Percentiles rank a stretch among this genome's conserved stretches.
Evolutionary conservation across 257 asterid genomes (phyloP).

Genomic region (Nicotiana noctiflora): DNA sequence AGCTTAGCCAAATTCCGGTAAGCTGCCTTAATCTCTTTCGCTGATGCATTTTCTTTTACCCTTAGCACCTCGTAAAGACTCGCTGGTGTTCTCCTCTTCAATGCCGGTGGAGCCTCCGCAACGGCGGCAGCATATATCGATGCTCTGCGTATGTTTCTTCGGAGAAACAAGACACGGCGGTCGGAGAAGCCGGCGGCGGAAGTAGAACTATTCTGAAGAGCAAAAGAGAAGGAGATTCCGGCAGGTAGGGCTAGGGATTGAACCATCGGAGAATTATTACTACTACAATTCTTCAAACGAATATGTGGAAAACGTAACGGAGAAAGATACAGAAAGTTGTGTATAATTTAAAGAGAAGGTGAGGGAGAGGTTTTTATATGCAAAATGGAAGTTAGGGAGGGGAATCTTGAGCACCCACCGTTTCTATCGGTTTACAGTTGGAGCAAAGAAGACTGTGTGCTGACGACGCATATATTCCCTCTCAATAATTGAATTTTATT

Average conservation of each 20-base stretch:
- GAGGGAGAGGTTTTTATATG: neutral
- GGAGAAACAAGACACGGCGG: neutral
- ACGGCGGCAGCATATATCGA: constrained; percentile 36
- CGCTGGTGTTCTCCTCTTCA: constrained; percentile 14
- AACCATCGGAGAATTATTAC: constrained; percentile 7
- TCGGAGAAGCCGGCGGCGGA: neutral
- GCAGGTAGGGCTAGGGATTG: constrained; percentile 10
- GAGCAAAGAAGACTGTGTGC: constrained; percentile 23
- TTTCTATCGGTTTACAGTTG: constrained; percentile 1
- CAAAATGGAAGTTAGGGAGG: neutral
- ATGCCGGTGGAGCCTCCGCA: constrained; percentile 27
- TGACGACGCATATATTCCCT: constrained; percentile 25
- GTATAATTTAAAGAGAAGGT: neutral
- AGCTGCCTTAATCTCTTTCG: constrained; percentile 67
- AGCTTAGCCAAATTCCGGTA: constrained; percentile 79
- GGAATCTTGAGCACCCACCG: neutral
- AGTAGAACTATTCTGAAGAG: neutral
- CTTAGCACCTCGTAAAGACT: constrained; percentile 67
- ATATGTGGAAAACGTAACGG: neutral
- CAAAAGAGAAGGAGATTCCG: neutral
- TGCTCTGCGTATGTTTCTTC: neutral
- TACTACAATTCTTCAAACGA: neutral
- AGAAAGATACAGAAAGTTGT: neutral
- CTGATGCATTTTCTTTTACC: constrained; percentile 54
- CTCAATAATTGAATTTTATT: neutral